Percentiles rank a stretch among this genome's conserved stretches.
These are phyloP conservation scores for Fimicolochytrium jonesii DNA, from an alignment of 192 early-diverging fungal genomes.

Conservation along the genomic window DNA sequence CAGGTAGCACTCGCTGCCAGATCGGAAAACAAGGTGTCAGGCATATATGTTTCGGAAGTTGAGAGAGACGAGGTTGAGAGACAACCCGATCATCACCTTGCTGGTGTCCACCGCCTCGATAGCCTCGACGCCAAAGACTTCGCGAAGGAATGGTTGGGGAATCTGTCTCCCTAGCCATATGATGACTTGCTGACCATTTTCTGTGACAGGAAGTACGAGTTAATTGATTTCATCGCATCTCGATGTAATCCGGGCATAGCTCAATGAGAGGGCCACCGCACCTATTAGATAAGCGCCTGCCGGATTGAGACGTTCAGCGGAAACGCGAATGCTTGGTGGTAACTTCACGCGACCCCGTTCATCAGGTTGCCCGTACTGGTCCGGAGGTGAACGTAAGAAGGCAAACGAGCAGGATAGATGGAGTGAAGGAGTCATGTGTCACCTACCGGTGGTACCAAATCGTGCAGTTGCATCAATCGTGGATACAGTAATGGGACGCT, in stretches of 20 bases:
- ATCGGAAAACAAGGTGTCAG: too few species aligned
- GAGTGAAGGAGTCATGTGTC: neutral
- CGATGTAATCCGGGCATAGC: too few species aligned
- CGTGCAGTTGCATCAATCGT: constrained; percentile 66
- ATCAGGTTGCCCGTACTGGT: constrained; percentile 43
- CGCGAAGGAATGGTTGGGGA: constrained; percentile 56
- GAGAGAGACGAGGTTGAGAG: too few species aligned
- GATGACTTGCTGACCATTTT: constrained; percentile 72
- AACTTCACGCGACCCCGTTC: constrained; percentile 56
- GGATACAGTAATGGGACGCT: constrained; percentile 84
- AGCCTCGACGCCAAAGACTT: constrained; percentile 77
- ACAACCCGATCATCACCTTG: too few species aligned
- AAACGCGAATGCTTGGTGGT: constrained; percentile 67
- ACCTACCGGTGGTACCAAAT: constrained; percentile 50
- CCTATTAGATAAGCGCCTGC: constrained; percentile 79
- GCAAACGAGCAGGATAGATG: neutral
- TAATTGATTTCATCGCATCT: too few species aligned
- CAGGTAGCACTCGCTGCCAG: constrained; percentile 60
- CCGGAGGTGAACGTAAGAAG: constrained; percentile 9
- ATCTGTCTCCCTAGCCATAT: constrained; percentile 86
- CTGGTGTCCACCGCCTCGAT: constrained; percentile 66
- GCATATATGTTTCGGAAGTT: too few species aligned
- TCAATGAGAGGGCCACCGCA: constrained; percentile 30
- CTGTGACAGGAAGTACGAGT: too few species aligned
- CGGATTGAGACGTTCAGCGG: constrained; percentile 69